Evolutionary conservation across 768 basidiomycete genomes (phyloP).

Genomic region (Hydnum rufescens): DNA sequence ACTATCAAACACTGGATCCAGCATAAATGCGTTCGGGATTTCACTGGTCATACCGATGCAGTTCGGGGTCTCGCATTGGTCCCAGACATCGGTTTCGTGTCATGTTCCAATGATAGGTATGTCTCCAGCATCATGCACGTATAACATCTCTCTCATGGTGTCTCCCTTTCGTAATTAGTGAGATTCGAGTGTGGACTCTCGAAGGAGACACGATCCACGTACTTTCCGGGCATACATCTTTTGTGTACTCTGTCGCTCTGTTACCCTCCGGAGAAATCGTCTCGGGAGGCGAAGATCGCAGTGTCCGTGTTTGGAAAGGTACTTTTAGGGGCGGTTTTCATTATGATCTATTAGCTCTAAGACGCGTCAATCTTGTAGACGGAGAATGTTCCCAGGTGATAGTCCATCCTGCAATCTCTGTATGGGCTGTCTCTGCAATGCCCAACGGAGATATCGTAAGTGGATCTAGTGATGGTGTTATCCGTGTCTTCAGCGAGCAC

Average conservation of each 20-base stretch:
- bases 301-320: constrained; percentile 83
- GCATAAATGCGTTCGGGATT: constrained; percentile 56
- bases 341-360: background rate
- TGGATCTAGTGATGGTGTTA: constrained; percentile 70
- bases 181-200: constrained; percentile 83
- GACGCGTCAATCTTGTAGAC: constrained; percentile 24
- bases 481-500: constrained; percentile 66
- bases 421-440: constrained; percentile 81
- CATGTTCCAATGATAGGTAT: constrained; percentile 86
- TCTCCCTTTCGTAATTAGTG: constrained; percentile 29
- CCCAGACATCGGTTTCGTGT: constrained; percentile 81
- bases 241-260: constrained; percentile 77
- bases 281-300: constrained; percentile 88
- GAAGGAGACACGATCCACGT: constrained; percentile 58
- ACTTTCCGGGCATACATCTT: constrained; percentile 89
- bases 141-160: background rate
- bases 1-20: constrained; percentile 77
- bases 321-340: too few relatives aligned
- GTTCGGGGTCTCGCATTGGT: constrained; percentile 70
- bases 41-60: constrained; percentile 73
- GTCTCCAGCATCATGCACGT: constrained; percentile 4
- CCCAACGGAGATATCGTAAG: constrained; percentile 85
- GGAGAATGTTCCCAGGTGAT: constrained; percentile 80
- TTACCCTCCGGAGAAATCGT: constrained; percentile 68
- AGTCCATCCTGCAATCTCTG: constrained; percentile 88